Conservation (phyloP, 805 yeast genomes). For the Priceomyces carsonii region DNA sequence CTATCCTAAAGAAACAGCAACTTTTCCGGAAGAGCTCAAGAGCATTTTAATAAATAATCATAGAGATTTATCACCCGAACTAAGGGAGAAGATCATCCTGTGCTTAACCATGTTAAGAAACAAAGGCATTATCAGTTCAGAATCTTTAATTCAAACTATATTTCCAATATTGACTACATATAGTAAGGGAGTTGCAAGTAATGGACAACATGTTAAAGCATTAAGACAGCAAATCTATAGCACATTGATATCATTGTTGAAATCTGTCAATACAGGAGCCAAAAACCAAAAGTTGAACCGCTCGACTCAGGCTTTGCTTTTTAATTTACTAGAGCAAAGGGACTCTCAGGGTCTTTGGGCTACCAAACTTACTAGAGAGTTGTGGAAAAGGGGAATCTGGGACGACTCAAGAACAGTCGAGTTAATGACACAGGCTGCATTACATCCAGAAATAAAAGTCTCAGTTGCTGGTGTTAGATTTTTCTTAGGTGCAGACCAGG, state of each 20-base stretch:
- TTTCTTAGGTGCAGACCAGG: conserved; percentile 93
- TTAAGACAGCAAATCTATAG: conserved; percentile 80
- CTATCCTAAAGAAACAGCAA: conserved; percentile 83
- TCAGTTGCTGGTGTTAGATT: conserved; percentile 87
- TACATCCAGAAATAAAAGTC: conserved; percentile 84
- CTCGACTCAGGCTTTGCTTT: conserved; percentile 88
- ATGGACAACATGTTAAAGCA: conserved; percentile 74
- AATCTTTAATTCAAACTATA: conserved; percentile 76
- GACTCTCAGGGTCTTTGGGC: conserved; percentile 91
- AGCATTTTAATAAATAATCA: conserved; percentile 72
- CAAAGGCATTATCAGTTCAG: conserved; percentile 76
- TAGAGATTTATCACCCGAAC: conserved; percentile 75
- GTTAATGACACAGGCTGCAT: conserved; percentile 93
- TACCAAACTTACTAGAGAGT: conserved; percentile 87
- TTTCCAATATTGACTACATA: conserved; percentile 83
- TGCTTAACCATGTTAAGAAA: conserved; percentile 89
- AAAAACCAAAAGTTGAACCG: conserved; percentile 87
- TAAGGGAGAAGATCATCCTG: conserved; percentile 89
- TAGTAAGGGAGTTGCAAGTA: conserved; percentile 39
- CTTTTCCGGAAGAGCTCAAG: conserved; percentile 80
- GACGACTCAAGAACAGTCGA: conserved; percentile 97
- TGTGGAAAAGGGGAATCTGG: conserved; percentile 99
- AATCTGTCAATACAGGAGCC: conserved; percentile 82
- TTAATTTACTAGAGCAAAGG: conserved; percentile 80
- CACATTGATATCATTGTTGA: conserved; percentile 74